Evolutionary conservation across 768 basidiomycete genomes (phyloP).

Genomic region (Scleroderma citrinum): DNA sequence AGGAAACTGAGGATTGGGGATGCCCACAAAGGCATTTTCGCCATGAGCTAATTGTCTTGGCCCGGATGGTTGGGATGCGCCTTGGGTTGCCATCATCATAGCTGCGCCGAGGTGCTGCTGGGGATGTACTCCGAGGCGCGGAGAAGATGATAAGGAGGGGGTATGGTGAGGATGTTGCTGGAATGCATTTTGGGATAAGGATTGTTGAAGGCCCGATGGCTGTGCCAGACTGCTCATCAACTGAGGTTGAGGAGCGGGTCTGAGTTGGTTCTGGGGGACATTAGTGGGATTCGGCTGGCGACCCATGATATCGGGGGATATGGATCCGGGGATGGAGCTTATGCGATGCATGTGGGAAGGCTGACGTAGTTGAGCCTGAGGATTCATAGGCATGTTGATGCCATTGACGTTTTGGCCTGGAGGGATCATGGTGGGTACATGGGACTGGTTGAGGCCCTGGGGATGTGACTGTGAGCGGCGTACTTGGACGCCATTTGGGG

Average conservation of each 20-base stretch:
- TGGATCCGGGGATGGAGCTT: slow-evolving; percentile 30
- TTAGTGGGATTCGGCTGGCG: slow-evolving; percentile 34
- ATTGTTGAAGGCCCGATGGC: slow-evolving; percentile 28
- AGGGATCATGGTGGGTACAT: slow-evolving; percentile 32
- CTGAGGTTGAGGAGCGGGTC: slow-evolving; percentile 40
- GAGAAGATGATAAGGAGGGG: slow-evolving; percentile 24
- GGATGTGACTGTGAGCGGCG: slow-evolving; percentile 60
- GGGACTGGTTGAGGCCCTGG: slow-evolving; percentile 37
- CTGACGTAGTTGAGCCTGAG: slow-evolving; percentile 34
- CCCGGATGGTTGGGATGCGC: slow-evolving; percentile 25
- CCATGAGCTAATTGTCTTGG: slow-evolving; percentile 41
- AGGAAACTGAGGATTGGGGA: slow-evolving; percentile 31
- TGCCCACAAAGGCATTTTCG: slow-evolving; percentile 40
- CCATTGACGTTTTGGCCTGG: slow-evolving; percentile 30
- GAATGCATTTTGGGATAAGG: slow-evolving; percentile 27
- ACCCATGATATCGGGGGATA: slow-evolving; percentile 40
- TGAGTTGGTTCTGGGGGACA: slow-evolving; percentile 38
- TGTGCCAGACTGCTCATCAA: slow-evolving; percentile 43
- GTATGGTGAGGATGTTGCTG: slow-evolving; percentile 26
- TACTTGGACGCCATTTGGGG: slow-evolving; percentile 29
- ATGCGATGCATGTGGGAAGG: slow-evolving; percentile 31
- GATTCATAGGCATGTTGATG: slow-evolving; percentile 42
- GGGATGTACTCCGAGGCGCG: slow-evolving; percentile 23
- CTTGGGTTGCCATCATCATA: slow-evolving; percentile 28
- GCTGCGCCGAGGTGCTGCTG: slow-evolving; percentile 24